Percentiles rank a stretch among this genome's conserved stretches.
phyloP scores from a whole-genome alignment of 371 early-diverging fungal genomes.

The Mortierella sp. region DNA sequence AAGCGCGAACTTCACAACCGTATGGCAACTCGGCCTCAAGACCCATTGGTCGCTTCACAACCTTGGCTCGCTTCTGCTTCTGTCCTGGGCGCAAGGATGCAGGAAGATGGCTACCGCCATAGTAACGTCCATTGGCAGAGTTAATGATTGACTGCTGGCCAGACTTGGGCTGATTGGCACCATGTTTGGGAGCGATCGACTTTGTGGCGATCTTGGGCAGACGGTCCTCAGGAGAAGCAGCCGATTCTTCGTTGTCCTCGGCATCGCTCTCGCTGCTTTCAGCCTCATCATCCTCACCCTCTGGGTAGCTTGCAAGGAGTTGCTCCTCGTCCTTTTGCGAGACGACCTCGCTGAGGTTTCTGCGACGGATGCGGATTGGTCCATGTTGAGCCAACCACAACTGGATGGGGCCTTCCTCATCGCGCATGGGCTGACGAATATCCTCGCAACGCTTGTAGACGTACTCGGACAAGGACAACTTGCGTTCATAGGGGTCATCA shows the following conservation, averaged over 20 bases:
- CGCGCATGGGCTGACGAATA: conserved; percentile 51
- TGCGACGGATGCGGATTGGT: conserved; percentile 52
- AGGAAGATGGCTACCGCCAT: conserved; percentile 56
- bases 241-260: neutral
- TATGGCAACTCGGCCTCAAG: conserved; percentile 53
- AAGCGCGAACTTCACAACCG: conserved; percentile 44
- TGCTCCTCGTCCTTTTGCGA: conserved; percentile 11
- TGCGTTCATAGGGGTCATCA: conserved; percentile 51
- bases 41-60: conserved; percentile 37
- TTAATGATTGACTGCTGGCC: conserved; percentile 15
- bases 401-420: conserved; percentile 55
- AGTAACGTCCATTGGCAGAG: conserved; percentile 41
- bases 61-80: conserved; percentile 30
- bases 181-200: conserved; percentile 12
- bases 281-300: conserved; percentile 2
- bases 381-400: conserved; percentile 58
- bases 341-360: conserved; percentile 27
- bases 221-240: conserved; percentile 27
- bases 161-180: conserved; percentile 4
- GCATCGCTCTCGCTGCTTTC: conserved; percentile 22
- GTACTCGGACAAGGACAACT: conserved; percentile 48
- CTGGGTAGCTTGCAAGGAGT: conserved; percentile 1
- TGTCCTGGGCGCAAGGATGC: conserved; percentile 27
- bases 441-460: conserved; percentile 57
- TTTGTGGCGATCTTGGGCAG: conserved; percentile 54